Evolutionary conservation across 1,284 basidiomycete genomes (phyloP), one percentile per base, ranked within the genome.

Genomic region (Psilocybe mexicana): DNA sequence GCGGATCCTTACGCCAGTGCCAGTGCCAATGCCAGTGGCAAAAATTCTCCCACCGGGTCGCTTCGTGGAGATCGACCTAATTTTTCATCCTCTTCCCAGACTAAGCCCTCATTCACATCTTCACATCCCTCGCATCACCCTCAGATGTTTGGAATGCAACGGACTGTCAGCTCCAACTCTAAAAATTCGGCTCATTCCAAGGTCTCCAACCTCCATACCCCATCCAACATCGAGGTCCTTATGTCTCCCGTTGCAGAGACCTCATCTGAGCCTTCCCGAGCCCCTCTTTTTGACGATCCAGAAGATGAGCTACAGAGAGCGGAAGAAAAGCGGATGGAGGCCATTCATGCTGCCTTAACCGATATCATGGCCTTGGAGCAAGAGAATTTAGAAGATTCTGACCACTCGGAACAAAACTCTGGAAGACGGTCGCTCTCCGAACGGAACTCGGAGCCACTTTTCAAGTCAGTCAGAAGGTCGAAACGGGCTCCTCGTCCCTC

Each of bases 341-440:
- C 94, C 2, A 94, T 98, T 24, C 94, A 96, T 67, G 92, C 93
- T 3, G 96, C 96, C 1, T 78, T 98, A 59, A 95, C 91, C 14
- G 93, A 94, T 68, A 97, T 98, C 70, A 96, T 98, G 65, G 92
- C 93, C 1, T 78, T 88, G 30, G 93, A 96, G 67, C 82, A 83
- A 60, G 79, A 80, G 59, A 75, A 79, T 57, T 40, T n/a, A 4
- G 38, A 40, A 40, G 12, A 11, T n/a, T 40, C n/a, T 12, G 38
- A 40, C 10, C n/a, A 5, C 14, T n/a, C 38, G 12, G 38, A 12
- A 18, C 18, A 18, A 40, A 12, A 40, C n/a, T 70, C 67, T 40
- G 67, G 72, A 23, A 65, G 64, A 61, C 63, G 62, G 55, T 63
- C 68, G 36, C 43, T 62, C n/a, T 33, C 51, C 0, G 67, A 62